Evolutionary conservation across 768 basidiomycete genomes (phyloP).

Genomic region (Tephrocybe rancida): DNA sequence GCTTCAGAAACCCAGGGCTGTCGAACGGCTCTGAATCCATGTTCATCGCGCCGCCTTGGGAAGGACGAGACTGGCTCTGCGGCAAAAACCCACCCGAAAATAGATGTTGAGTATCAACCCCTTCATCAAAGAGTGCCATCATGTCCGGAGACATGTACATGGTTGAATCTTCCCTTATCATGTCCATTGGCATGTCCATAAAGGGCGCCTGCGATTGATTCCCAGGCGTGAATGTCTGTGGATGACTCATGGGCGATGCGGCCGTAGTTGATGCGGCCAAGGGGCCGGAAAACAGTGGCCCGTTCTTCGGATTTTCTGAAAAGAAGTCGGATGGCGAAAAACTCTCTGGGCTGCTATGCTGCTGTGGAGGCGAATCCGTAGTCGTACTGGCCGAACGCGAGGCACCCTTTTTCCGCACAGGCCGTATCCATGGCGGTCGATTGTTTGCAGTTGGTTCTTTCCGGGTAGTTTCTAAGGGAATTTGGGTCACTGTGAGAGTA

Average conservation of each 20-base stretch:
- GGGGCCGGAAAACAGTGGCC: conserved; percentile 22
- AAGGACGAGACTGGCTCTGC: conserved; percentile 10
- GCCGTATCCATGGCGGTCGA: conserved; percentile 87
- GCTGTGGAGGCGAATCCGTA: conserved; percentile 46
- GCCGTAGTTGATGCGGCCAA: conserved; percentile 11
- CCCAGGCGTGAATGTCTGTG: conserved; percentile 12
- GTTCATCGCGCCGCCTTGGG: conserved; percentile 14
- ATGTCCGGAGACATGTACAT: conserved; percentile 65
- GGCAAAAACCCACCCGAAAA: conserved; percentile 31
- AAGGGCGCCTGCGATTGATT: conserved; percentile 26
- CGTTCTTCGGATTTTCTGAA: conserved; percentile 45
- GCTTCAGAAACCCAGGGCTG: conserved; percentile 36
- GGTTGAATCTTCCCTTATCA: conserved; percentile 47
- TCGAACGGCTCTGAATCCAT: conserved; percentile 20
- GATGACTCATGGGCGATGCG: conserved; percentile 8
- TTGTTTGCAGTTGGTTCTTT: conserved; percentile 48
- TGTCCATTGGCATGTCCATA: conserved; percentile 48
- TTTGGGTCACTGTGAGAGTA: conserved; percentile 65
- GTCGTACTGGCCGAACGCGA: conserved; percentile 39
- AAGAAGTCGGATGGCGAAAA: conserved; percentile 71
- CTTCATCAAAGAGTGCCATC: conserved; percentile 62
- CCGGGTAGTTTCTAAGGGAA: conserved; percentile 75
- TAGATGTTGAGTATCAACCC: conserved; percentile 39
- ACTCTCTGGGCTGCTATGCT: conserved; percentile 63
- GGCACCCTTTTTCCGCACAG: conserved; percentile 75